Conservation (phyloP, 2,329 filamentous ascomycete species). For the Didymella keratinophila region DNA sequence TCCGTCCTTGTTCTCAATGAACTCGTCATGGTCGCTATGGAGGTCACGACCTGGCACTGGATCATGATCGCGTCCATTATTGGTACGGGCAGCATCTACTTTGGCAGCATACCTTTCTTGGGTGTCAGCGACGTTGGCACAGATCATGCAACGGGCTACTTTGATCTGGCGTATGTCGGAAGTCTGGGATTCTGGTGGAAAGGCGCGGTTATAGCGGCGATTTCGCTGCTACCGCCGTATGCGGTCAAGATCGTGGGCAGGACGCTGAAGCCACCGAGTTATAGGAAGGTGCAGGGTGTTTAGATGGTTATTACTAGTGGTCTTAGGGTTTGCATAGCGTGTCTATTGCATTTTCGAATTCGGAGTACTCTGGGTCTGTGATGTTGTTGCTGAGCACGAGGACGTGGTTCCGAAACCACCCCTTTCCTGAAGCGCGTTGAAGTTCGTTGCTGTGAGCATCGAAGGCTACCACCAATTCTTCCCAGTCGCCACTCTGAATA, state of each 20-base stretch:
- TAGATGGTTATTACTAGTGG: conserved; percentile 41
- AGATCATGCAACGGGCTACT: conserved; percentile 63
- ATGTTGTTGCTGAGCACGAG: too few species aligned
- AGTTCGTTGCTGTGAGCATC: too few species aligned
- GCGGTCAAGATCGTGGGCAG: conserved; percentile 83
- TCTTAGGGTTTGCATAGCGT: too few species aligned
- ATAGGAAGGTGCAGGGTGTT: conserved; percentile 86
- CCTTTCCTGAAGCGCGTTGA: too few species aligned
- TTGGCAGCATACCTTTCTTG: conserved; percentile 84
- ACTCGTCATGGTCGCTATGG: conserved; percentile 94
- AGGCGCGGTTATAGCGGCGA: conserved; percentile 77
- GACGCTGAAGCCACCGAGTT: conserved; percentile 89
- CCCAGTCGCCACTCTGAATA: too few species aligned
- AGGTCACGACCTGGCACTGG: conserved; percentile 96
- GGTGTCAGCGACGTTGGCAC: conserved; percentile 56
- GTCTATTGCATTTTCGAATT: too few species aligned
- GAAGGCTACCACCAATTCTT: too few species aligned
- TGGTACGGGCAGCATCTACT: conserved; percentile 81
- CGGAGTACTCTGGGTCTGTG: too few species aligned
- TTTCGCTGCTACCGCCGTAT: conserved; percentile 87
- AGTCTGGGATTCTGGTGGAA: conserved; percentile 89
- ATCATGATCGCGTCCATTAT: conserved; percentile 87
- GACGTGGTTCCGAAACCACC: too few species aligned
- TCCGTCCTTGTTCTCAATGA: conserved; percentile 94
- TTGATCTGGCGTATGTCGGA: conserved; percentile 81